Percentiles rank a stretch among this genome's conserved stretches.
These are phyloP conservation scores for Penstemon barbatus DNA, from an alignment of 257 asterid species.

Conservation along the genomic window DNA sequence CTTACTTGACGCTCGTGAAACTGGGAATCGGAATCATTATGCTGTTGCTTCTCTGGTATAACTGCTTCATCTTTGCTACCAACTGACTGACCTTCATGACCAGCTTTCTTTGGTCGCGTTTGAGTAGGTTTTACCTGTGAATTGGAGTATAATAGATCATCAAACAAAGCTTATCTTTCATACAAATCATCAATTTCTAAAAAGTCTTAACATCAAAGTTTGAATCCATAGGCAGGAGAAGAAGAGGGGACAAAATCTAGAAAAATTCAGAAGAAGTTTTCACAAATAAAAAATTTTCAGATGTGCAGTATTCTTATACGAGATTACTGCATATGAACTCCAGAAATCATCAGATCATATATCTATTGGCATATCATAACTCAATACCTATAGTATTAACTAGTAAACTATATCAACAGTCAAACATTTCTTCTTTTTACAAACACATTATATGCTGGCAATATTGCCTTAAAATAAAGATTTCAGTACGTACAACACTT, in stretches of 20 bases:
- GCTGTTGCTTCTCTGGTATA: conserved; percentile 42
- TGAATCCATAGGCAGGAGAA: not conserved
- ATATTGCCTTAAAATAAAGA: conserved; percentile 15
- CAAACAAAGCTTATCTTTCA: conserved; percentile 4
- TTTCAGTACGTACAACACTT: conserved; percentile 47
- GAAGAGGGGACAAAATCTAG: not conserved
- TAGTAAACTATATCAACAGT: not conserved
- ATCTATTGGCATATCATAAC: not conserved
- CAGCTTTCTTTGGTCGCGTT: conserved; percentile 49
- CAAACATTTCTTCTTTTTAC: conserved; percentile 20
- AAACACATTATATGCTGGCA: not conserved
- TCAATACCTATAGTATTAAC: not conserved
- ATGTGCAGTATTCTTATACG: not conserved
- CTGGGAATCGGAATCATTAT: conserved; percentile 40
- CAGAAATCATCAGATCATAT: not conserved
- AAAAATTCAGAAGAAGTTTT: conserved; percentile 2
- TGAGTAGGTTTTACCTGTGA: conserved; percentile 58
- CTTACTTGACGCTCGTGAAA: conserved; percentile 52
- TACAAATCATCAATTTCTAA: conserved; percentile 14
- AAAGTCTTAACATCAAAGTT: not conserved
- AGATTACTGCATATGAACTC: not conserved
- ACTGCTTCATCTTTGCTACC: conserved; percentile 51
- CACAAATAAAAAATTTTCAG: not conserved
- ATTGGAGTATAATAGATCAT: not conserved
- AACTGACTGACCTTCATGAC: conserved; percentile 53